Base-by-base conservation (phyloP, 495 filamentous ascomycete species). In the Astrothelium macrocarpum region DNA sequence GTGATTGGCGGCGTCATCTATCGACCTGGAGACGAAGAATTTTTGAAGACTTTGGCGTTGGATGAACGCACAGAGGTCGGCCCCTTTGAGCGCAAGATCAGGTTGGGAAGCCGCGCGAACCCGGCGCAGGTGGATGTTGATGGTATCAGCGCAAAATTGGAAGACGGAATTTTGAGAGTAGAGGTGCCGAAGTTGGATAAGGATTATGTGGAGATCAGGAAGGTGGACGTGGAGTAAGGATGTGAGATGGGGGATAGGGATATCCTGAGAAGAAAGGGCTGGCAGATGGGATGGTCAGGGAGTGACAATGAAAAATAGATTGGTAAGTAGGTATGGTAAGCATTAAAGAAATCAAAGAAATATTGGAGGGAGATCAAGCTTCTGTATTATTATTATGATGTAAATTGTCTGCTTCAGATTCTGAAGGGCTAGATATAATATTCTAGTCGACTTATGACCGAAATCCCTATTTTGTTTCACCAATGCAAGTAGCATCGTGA, bases 1-100 rank as follows among this genome's bases (percentile, higher is more conserved):
- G 81, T 78, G 62, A 76, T 95, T 59, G 80, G 83, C 0, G 90
- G 90, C 20, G 84, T 91, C 4, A 79, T 90, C 28, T 80, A 90
- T 68, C 79, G 88, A 1, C 85, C 82, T 11, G 87, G 87, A 1
- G 84, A 85, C 65, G 90, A 92, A 71, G 83, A 85, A 61, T 81
- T 90, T 71, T 73, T 91, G 71, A 82, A 84, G 71, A 80, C 80
- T 5, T 72, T 94, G 43, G 82, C 78, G 1, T 71, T 85, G 64
- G 79, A 82, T 66, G 89, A 90, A 79, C 79, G 89, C 25, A 78
- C 75, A 32, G 79, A 82, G 71, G 80, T 89, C 1, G 90, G 90
- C 0, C 75, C 87, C 11, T 94, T 94, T 68, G 85, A 90, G 73
- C 78, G 86, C 63, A 85, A 82, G 69, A 74, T 93, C 26, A 78